Percentiles rank a stretch among this genome's conserved stretches.
These are phyloP conservation scores for Lasiodiplodia sp. DNA, from an alignment of 2,329 filamentous ascomycete genomes.

Conservation along the genomic window DNA sequence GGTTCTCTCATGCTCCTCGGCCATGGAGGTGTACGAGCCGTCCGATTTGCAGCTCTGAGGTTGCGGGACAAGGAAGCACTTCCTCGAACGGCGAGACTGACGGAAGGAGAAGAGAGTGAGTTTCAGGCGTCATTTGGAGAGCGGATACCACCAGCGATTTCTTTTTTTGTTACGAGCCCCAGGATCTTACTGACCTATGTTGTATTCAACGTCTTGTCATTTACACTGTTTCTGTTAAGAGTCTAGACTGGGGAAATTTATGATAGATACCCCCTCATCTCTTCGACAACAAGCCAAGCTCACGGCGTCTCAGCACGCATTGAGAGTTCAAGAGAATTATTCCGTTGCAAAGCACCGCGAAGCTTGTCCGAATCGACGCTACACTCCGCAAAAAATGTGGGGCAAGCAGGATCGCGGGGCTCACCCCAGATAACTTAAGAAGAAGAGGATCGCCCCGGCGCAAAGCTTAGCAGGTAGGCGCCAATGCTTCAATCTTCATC, in stretches of 20 bases:
- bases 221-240: background rate
- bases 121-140: background rate
- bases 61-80: background rate
- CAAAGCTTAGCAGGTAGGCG: background rate
- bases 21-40: background rate
- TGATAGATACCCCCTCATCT: background rate
- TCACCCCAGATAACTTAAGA: background rate
- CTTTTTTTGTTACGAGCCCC: background rate
- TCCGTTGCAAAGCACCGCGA: background rate
- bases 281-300: background rate
- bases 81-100: background rate
- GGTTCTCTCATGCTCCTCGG: background rate
- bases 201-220: background rate
- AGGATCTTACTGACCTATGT: background rate
- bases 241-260: background rate
- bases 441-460: background rate
- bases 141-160: background rate
- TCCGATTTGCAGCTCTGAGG: background rate
- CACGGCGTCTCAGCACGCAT: background rate
- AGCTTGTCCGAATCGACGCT: background rate
- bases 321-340: background rate
- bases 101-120: background rate
- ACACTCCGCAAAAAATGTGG: background rate
- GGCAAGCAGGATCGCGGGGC: background rate
- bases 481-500: background rate